Percentiles rank a stretch among this genome's conserved stretches.
These are phyloP conservation scores for Saccharomyces jurei DNA, from an alignment of 805 yeast species.

Conservation along the genomic window DNA sequence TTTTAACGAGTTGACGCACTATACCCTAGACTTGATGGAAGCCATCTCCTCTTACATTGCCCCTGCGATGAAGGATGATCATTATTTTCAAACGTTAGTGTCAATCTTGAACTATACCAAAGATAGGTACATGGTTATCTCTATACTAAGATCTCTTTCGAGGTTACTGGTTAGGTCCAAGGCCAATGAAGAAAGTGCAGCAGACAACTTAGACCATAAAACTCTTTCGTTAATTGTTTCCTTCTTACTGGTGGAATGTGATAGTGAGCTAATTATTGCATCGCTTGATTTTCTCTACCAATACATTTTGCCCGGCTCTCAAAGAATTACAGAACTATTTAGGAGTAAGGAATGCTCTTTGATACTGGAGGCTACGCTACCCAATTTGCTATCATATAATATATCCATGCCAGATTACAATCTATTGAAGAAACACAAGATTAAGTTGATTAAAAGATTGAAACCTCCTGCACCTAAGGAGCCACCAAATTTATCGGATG, in stretches of 20 bases:
- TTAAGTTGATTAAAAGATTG: conserved; percentile 47
- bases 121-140: conserved; percentile 64
- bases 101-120: conserved; percentile 41
- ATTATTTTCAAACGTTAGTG: conserved; percentile 48
- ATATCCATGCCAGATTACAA: conserved; percentile 32
- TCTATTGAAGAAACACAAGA: conserved; percentile 18
- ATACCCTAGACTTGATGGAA: conserved; percentile 74
- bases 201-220: conserved; percentile 39
- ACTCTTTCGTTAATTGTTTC: conserved; percentile 49
- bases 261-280: conserved; percentile 62
- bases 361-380: conserved; percentile 50
- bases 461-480: conserved; percentile 53
- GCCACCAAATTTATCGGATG: conserved; percentile 53
- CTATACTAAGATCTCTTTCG: conserved; percentile 67
- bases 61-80: conserved; percentile 62
- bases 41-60: conserved; percentile 75
- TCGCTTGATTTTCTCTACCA: conserved; percentile 78
- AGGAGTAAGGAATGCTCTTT: conserved; percentile 41
- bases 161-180: conserved; percentile 63
- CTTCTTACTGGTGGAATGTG: conserved; percentile 46
- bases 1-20: conserved; percentile 52
- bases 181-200: conserved; percentile 40
- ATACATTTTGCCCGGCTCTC: conserved; percentile 56
- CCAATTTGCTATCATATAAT: conserved; percentile 49
- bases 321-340: conserved; percentile 46